Conservation (phyloP, 345 rosid species). For the Camelina hispida region DNA sequence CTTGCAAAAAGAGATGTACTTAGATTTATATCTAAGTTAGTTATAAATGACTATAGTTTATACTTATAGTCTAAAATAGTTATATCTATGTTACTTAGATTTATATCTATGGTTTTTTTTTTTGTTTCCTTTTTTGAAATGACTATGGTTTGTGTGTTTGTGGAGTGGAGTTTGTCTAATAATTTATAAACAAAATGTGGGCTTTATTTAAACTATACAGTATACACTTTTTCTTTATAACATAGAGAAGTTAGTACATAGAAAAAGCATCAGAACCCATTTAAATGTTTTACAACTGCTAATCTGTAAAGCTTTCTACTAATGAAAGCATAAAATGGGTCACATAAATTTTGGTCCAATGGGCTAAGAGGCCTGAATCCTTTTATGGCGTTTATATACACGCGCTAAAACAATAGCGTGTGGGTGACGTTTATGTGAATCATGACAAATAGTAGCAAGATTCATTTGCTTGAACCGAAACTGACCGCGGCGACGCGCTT, state of each 20-base stretch:
- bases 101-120: too few species aligned
- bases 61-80: too few species aligned
- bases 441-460: background rate
- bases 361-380: background rate
- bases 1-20: too few species aligned
- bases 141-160: too few species aligned
- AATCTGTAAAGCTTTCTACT: background rate
- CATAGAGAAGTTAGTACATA: background rate
- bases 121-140: too few species aligned
- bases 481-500: constrained; percentile 38
- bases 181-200: background rate
- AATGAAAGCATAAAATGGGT: constrained; percentile 10
- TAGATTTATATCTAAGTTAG: too few species aligned
- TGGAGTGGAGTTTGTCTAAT: too few species aligned
- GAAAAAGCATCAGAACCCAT: background rate
- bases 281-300: background rate
- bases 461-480: constrained; percentile 24
- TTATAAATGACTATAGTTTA: too few species aligned
- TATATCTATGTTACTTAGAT: too few species aligned
- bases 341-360: background rate
- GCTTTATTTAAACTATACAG: background rate
- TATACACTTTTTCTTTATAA: background rate
- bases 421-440: background rate
- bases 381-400: background rate
- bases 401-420: background rate